phyloP scores from a whole-genome alignment of 2,329 filamentous ascomycete genomes.

The Rhinocladiella similis region DNA sequence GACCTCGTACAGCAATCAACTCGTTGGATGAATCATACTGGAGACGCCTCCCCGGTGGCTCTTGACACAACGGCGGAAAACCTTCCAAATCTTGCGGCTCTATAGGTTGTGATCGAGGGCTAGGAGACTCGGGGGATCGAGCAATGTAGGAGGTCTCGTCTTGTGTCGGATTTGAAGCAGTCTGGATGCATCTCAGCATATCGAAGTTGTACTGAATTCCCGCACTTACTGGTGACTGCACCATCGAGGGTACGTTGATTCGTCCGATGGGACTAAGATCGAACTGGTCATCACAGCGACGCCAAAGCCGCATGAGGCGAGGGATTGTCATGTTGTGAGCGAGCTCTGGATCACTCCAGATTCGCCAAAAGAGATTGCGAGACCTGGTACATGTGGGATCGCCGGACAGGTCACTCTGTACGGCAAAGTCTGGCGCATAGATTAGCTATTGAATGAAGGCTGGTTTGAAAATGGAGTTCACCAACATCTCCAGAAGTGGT shows the following conservation, averaged over 20 bases:
- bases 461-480: slow-evolving; percentile 10
- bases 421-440: slow-evolving; percentile 44
- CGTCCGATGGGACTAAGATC: slow-evolving; percentile 41
- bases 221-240: slow-evolving; percentile 2
- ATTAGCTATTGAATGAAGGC: slow-evolving; percentile 17
- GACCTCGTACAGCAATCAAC: slow-evolving; percentile 6
- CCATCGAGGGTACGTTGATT: neutral
- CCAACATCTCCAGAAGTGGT: slow-evolving; percentile 52
- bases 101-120: neutral
- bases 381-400: slow-evolving; percentile 44
- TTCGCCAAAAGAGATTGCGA: slow-evolving; percentile 56
- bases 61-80: neutral
- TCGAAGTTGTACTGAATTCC: neutral
- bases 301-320: slow-evolving; percentile 45
- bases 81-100: neutral
- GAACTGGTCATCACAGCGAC: slow-evolving; percentile 26
- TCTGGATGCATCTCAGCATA: neutral
- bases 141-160: no score
- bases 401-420: slow-evolving; percentile 44
- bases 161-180: neutral
- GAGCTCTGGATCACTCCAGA: slow-evolving; percentile 47
- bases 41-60: neutral
- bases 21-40: slow-evolving; percentile 8
- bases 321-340: slow-evolving; percentile 39
- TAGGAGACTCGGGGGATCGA: no score